Evolutionary conservation across 352 stramenopile species (phyloP), one percentile per base, ranked within the genome.

Genomic region (Globisporangium paddicum): DNA sequence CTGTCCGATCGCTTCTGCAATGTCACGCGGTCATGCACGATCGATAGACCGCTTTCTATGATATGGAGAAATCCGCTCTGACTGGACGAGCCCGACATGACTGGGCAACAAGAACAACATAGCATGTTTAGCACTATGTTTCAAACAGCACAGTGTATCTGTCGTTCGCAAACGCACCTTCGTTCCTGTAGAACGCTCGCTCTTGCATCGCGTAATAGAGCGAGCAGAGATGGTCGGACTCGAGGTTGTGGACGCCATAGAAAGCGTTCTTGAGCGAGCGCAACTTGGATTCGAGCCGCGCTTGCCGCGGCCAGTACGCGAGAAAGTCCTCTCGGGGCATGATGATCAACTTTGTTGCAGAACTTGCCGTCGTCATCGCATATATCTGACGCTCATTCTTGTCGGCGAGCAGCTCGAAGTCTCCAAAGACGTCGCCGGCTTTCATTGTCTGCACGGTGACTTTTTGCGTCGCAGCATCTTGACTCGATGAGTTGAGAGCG

Each of bases 181-280:
- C 71, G 18, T 75, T 75, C 2, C 72, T 66, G 23, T 66, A 64
- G 49, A 79, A 86, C 5, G 55, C 46, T 44, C 47, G 49, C 26
- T 79, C 64, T 21, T 64, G 54, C 51, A 62, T 58, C 3, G 68
- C 63, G 49, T 86, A 75, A 44, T 83, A 86, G 2, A 83, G 54
- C 3, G 73, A 73, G 42, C 71, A 81, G 18, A 79, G 19, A 50
- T 79, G 66, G 19, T 79, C 71, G 2, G 50, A 28, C 18, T 82
- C 73, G 0, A 86, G 64, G n/a, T 56, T 60, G 50, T 65, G 71
- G 2, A 73, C 28, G 2, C 67, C 62, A 30, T 64, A 41, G 5
- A 86, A 67, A n/a, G 70, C 58, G 16, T 16, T 58, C 19, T 70
- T 73, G 13, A 86, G 48, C 26, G 73, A 32, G 13, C 11, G 26